phyloP scores from a whole-genome alignment of 345 rosid genomes.

The Microcos paniculata region DNA sequence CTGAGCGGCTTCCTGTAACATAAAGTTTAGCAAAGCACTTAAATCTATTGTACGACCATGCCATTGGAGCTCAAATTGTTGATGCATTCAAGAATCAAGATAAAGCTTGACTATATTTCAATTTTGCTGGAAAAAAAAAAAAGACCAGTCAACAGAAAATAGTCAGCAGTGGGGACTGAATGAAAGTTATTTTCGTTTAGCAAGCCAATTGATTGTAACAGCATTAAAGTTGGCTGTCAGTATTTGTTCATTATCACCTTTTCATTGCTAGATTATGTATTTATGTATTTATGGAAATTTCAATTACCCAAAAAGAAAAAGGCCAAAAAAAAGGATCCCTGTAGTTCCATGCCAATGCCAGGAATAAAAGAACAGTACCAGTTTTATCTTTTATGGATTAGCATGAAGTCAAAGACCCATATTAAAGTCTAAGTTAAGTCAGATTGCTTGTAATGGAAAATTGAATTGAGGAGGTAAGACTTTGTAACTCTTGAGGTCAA shows the following conservation, averaged over 20 bases:
- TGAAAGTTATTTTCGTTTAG: not conserved
- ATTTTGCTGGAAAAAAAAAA: too few species aligned
- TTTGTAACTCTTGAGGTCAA: not conserved
- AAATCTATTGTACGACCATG: not conserved
- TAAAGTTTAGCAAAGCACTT: too few species aligned
- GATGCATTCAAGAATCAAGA: not conserved
- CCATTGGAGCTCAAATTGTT: not conserved
- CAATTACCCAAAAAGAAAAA: constrained; percentile 4
- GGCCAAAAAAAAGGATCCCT: not conserved
- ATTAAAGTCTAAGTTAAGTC: not conserved
- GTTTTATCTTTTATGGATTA: not conserved
- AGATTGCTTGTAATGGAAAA: not conserved
- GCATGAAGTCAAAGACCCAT: not conserved
- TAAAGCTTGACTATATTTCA: not conserved
- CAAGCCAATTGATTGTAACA: not conserved
- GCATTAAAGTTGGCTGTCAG: not conserved
- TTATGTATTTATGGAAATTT: not conserved
- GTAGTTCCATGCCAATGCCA: not conserved
- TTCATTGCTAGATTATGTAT: not conserved
- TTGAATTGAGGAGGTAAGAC: not conserved
- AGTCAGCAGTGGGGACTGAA: not conserved
- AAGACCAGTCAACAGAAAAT: not conserved
- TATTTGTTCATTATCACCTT: not conserved
- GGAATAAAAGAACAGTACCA: not conserved
- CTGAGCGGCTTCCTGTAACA: not conserved